phyloP scores from a whole-genome alignment of 1,284 basidiomycete species.

The Papiliotrema terrestris region DNA sequence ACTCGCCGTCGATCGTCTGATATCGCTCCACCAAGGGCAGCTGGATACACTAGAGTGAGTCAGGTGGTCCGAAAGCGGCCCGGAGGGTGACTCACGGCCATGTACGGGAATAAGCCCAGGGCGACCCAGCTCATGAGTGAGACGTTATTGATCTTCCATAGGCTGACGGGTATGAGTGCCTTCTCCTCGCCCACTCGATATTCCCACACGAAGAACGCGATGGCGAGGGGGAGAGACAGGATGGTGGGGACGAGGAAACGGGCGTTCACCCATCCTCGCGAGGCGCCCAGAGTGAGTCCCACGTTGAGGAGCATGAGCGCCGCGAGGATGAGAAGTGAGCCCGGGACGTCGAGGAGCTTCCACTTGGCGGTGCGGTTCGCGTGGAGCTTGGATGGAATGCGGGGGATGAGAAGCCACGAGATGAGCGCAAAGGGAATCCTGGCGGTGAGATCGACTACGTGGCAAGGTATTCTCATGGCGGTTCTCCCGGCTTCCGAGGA shows the following conservation, averaged over 20 bases:
- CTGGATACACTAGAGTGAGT: conserved; percentile 5
- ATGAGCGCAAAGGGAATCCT: not conserved
- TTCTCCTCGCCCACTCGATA: conserved; percentile 16
- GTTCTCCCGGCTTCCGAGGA: no score
- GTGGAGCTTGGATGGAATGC: no score
- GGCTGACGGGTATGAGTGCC: conserved; percentile 30
- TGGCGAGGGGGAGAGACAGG: conserved; percentile 6
- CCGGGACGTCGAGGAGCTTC: conserved; percentile 11
- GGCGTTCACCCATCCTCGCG: conserved; percentile 14
- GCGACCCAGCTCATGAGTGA: conserved; percentile 27
- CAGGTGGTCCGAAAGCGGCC: not conserved
- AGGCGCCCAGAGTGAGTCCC: conserved; percentile 17
- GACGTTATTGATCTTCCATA: conserved; percentile 38
- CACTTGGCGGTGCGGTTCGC: not conserved
- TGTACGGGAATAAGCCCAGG: conserved; percentile 5
- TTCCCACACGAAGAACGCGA: conserved; percentile 30
- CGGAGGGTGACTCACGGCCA: no score
- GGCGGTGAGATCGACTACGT: not conserved
- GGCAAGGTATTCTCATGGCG: not conserved
- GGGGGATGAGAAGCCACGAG: not conserved
- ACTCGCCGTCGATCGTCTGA: conserved; percentile 13
- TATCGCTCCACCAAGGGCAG: conserved; percentile 21
- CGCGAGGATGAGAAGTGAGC: conserved; percentile 9
- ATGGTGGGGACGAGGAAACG: conserved; percentile 15
- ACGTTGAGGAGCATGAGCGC: conserved; percentile 14